These are phyloP conservation scores for Fusarium brachygibbosum DNA, from an alignment of 2,329 filamentous ascomycete species.

Conservation along the genomic window DNA sequence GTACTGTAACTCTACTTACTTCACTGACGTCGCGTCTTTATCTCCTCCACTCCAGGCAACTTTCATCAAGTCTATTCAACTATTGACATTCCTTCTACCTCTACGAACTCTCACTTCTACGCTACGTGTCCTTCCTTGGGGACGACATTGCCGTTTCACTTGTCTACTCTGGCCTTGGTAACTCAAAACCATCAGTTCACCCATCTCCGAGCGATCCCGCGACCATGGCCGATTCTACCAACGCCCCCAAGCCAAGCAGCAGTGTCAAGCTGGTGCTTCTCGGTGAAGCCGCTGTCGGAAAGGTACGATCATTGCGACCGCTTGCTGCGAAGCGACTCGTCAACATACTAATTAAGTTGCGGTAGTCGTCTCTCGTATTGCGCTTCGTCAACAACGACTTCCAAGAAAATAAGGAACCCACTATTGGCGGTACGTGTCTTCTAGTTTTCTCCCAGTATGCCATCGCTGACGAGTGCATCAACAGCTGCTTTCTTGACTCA, in stretches of 20 bases:
- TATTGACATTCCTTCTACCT: slow-evolving; percentile 12
- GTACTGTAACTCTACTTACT: slow-evolving; percentile 29
- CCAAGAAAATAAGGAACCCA: slow-evolving; percentile 99
- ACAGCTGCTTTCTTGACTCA: slow-evolving; percentile 96
- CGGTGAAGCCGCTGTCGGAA: slow-evolving; percentile 97
- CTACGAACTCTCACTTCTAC: slow-evolving; percentile 6
- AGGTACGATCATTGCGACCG: slow-evolving; percentile 70
- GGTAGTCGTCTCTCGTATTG: slow-evolving; percentile 92
- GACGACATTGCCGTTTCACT: slow-evolving; percentile 12
- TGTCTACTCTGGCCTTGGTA: slow-evolving; percentile 6
- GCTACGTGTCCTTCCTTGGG: slow-evolving; percentile 19
- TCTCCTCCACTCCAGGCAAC: slow-evolving; percentile 42
- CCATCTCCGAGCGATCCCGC: slow-evolving; percentile 38
- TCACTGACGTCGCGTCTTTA: slow-evolving; percentile 43
- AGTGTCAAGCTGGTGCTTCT: slow-evolving; percentile 99
- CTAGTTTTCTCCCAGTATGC: background rate
- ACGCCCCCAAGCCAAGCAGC: slow-evolving; percentile 93
- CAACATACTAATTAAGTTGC: slow-evolving; percentile 46
- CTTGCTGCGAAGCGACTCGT: background rate
- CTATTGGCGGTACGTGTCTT: slow-evolving; percentile 84
- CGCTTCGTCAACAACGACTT: slow-evolving; percentile 99
- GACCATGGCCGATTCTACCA: slow-evolving; percentile 63
- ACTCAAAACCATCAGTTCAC: slow-evolving; percentile 10
- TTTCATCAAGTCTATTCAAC: slow-evolving; percentile 17
- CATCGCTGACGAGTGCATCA: slow-evolving; percentile 30